Conservation (phyloP, 2,329 filamentous ascomycete genomes). For the Fusarium algeriense region DNA sequence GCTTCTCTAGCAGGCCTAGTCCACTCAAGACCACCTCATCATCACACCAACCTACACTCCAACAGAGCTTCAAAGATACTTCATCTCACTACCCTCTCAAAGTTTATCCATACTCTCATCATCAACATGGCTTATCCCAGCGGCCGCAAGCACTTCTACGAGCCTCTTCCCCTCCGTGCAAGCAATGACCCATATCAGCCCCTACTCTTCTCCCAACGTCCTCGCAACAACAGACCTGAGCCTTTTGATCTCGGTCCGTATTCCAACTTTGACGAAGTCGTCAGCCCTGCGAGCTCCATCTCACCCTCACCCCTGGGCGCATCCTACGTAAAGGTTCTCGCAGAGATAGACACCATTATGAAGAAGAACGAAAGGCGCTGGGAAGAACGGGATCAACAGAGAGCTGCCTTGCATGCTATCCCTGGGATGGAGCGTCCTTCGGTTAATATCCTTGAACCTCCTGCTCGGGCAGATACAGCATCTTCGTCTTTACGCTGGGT, state of each 20-base stretch:
- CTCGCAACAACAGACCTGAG: conserved; percentile 1
- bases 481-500: neutral
- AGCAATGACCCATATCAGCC: neutral
- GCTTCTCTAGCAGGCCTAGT: neutral
- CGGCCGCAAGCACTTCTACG: neutral
- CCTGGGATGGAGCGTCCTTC: neutral
- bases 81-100: too few species aligned
- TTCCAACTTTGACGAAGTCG: neutral
- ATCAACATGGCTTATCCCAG: conserved; percentile 1
- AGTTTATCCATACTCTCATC: neutral
- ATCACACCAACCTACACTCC: neutral
- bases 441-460: neutral
- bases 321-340: neutral
- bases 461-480: neutral
- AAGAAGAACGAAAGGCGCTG: too few species aligned
- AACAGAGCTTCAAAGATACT: neutral
- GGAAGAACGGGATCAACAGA: neutral
- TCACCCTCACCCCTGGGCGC: neutral
- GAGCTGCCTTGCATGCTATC: too few species aligned
- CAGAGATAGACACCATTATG: neutral
- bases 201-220: conserved; percentile 4
- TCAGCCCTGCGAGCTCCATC: too few species aligned
- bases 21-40: neutral
- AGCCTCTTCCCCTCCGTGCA: conserved; percentile 23
- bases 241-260: neutral